Percentiles rank a stretch among this genome's conserved stretches.
Conservation (phyloP, 2,329 filamentous ascomycete genomes). For the Colletotrichum echinochloae region DNA sequence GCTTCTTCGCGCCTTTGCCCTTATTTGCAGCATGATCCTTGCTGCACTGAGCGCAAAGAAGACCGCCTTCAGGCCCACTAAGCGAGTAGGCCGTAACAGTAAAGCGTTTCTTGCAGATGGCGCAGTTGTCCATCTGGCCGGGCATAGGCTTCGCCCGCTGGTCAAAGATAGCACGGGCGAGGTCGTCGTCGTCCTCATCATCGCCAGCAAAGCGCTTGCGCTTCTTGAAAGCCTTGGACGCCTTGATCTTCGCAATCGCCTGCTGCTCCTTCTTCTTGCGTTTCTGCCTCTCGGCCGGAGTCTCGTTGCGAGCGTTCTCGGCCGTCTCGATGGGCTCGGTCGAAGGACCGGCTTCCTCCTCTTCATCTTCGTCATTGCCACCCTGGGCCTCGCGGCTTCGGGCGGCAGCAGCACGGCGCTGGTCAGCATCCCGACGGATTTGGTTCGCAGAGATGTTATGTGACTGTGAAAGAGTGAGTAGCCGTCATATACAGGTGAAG, state of each 20-base stretch:
- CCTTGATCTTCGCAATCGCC: constrained; percentile 71
- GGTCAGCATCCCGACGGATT: constrained; percentile 63
- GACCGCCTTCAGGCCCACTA: constrained; percentile 81
- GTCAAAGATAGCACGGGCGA: constrained; percentile 62
- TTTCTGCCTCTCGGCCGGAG: constrained; percentile 42
- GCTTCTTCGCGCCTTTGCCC: constrained; percentile 50
- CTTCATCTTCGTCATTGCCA: constrained; percentile 45
- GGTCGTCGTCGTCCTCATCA: constrained; percentile 63
- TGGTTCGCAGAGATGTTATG: constrained; percentile 77
- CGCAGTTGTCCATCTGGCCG: constrained; percentile 91
- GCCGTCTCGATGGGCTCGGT: constrained; percentile 40
- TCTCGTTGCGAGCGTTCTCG: constrained; percentile 41
- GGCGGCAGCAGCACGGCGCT: constrained; percentile 52
- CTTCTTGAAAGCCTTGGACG: constrained; percentile 68
- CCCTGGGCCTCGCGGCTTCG: constrained; percentile 43
- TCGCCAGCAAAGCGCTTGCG: constrained; percentile 56
- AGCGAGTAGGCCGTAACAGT: constrained; percentile 93
- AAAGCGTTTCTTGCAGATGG: constrained; percentile 86
- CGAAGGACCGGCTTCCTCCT: constrained; percentile 34
- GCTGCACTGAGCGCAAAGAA: constrained; percentile 87
- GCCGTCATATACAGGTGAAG: not conserved
- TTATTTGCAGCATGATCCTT: constrained; percentile 69
- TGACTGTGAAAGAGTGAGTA: constrained; percentile 57
- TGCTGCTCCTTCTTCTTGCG: constrained; percentile 63
- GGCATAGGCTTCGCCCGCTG: constrained; percentile 69